Evolutionary conservation across 441 rosid species (phyloP).

Genomic region (Hypseocharis bilobata): DNA sequence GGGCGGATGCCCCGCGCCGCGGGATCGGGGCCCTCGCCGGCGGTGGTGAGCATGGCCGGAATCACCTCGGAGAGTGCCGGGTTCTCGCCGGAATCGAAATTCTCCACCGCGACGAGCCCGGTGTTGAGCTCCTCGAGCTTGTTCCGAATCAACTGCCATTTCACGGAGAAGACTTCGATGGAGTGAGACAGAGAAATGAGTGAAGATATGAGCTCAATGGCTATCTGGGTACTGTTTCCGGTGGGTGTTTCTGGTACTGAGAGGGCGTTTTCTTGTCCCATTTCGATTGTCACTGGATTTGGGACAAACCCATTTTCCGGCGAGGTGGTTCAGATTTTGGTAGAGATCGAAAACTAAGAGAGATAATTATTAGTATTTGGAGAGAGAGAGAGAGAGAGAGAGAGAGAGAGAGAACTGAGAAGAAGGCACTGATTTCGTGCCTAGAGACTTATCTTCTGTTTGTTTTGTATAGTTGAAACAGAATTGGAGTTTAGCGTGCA

Average conservation of each 20-base stretch:
- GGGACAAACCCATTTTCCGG: slow-evolving; percentile 32
- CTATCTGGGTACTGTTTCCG: slow-evolving; percentile 31
- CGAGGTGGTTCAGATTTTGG: neutral
- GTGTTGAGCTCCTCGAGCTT: slow-evolving; percentile 69
- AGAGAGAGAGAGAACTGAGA: too few relatives aligned
- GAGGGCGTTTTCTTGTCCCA: slow-evolving; percentile 36
- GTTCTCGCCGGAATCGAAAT: slow-evolving; percentile 42
- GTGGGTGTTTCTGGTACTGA: slow-evolving; percentile 10
- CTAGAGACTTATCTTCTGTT: too few relatives aligned
- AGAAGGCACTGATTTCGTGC: too few relatives aligned
- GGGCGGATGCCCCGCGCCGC: slow-evolving; percentile 62
- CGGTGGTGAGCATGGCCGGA: slow-evolving; percentile 36
- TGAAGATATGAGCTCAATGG: slow-evolving; percentile 53
- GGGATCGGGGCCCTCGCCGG: slow-evolving; percentile 48
- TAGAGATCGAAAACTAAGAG: slow-evolving; percentile 14
- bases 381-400: slow-evolving; percentile 19
- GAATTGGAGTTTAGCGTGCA: too few relatives aligned
- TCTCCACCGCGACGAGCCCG: slow-evolving; percentile 43
- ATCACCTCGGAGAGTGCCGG: slow-evolving; percentile 39
- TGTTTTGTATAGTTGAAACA: too few relatives aligned
- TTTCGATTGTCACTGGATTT: slow-evolving; percentile 24
- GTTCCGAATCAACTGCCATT: slow-evolving; percentile 67
- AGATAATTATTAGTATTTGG: neutral
- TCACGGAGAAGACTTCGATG: slow-evolving; percentile 55
- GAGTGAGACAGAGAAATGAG: slow-evolving; percentile 63